Percentiles rank a stretch among this genome's conserved stretches.
Conservation (phyloP, 1,284 basidiomycete genomes). For the Cutaneotrichosporon dermatis region DNA sequence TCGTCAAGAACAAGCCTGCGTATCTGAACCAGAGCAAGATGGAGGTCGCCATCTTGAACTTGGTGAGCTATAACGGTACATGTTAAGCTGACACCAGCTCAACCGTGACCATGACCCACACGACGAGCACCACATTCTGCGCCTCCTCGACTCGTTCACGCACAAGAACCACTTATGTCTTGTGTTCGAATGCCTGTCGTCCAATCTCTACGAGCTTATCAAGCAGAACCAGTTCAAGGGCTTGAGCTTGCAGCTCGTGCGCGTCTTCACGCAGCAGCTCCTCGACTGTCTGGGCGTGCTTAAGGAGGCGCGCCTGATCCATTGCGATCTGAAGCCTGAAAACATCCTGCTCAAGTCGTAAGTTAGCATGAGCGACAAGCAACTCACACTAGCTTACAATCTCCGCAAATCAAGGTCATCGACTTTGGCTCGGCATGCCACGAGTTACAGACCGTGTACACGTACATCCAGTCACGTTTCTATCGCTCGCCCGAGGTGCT, state of each 20-base stretch:
- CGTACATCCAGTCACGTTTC: conserved; percentile 98
- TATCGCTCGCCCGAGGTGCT: conserved; percentile 98
- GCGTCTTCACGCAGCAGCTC: conserved; percentile 94
- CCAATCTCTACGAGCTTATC: conserved; percentile 98
- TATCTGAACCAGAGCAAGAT: conserved; percentile 99
- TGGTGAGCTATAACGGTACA: conserved; percentile 57
- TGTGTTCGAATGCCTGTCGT: conserved; percentile 94
- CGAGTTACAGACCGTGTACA: conserved; percentile 97
- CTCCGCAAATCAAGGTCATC: conserved; percentile 97
- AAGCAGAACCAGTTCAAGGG: conserved; percentile 99
- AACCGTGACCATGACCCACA: conserved; percentile 88
- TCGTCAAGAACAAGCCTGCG: conserved; percentile 99
- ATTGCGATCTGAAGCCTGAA: conserved; percentile 97
- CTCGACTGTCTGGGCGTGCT: conserved; percentile 87
- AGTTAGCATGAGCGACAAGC: conserved; percentile 42
- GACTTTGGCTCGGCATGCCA: conserved; percentile 99
- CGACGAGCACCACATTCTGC: conserved; percentile 94
- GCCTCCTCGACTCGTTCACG: conserved; percentile 93
- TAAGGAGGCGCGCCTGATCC: conserved; percentile 92
- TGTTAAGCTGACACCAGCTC: conserved; percentile 55
- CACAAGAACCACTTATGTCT: conserved; percentile 94
- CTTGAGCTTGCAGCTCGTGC: conserved; percentile 89
- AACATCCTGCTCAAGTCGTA: conserved; percentile 92
- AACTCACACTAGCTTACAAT: conserved; percentile 67
- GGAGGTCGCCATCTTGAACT: conserved; percentile 96